phyloP scores from a whole-genome alignment of 495 filamentous ascomycete genomes.

The Cercophora newfieldiana region DNA sequence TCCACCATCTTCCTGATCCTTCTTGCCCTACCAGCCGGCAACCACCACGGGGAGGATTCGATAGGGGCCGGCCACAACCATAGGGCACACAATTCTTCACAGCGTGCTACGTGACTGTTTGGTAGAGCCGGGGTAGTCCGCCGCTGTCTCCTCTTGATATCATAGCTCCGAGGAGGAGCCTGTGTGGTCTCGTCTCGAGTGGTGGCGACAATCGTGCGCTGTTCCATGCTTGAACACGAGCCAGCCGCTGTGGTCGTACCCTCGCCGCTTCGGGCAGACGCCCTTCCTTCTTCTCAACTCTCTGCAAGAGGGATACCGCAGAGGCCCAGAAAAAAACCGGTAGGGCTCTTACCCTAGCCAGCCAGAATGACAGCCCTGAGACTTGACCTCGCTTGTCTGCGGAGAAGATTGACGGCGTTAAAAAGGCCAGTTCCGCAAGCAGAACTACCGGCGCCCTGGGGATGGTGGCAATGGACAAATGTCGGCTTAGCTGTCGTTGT shows the following conservation, averaged over 20 bases:
- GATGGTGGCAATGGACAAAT: not conserved
- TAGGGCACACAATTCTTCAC: no score
- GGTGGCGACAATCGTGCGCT: not conserved
- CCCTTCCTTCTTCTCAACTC: not conserved
- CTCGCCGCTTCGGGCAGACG: not conserved
- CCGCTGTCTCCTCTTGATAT: slow-evolving; percentile 1
- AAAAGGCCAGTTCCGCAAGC: not conserved
- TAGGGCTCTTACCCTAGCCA: not conserved
- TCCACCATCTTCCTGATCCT: not conserved
- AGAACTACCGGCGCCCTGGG: not conserved
- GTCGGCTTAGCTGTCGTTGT: not conserved
- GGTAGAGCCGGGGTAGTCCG: no score
- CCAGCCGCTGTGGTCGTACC: not conserved
- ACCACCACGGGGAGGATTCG: not conserved
- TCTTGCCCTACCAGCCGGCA: not conserved
- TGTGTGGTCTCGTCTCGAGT: not conserved
- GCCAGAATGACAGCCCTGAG: not conserved
- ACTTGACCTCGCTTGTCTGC: not conserved
- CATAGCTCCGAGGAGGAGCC: not conserved
- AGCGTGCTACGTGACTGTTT: no score
- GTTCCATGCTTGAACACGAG: not conserved
- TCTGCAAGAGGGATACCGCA: not conserved
- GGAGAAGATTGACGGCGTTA: not conserved
- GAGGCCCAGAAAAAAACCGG: not conserved
- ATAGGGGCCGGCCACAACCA: no score